Evolutionary conservation across 768 basidiomycete species (phyloP).

Genomic region (Favolaschia claudopus): DNA sequence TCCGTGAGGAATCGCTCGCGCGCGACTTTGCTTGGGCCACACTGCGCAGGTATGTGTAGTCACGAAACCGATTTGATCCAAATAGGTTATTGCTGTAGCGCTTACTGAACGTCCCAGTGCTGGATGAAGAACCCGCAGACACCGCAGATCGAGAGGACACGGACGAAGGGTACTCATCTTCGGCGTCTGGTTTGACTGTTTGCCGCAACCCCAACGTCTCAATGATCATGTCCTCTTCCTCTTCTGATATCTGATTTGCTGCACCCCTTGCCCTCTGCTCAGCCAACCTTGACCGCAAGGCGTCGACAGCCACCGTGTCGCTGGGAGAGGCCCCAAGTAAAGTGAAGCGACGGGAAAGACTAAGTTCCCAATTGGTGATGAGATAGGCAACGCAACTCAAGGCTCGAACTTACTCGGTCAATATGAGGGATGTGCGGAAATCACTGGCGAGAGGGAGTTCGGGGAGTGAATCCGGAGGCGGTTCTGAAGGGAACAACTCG

Average conservation of each 20-base stretch:
- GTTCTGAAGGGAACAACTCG: slow-evolving; percentile 34
- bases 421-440: slow-evolving; percentile 87
- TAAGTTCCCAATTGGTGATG: slow-evolving; percentile 40
- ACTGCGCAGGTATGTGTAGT: slow-evolving; percentile 74
- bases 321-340: slow-evolving; percentile 75
- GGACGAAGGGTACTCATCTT: slow-evolving; percentile 43
- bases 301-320: slow-evolving; percentile 69
- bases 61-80: slow-evolving; percentile 79
- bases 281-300: slow-evolving; percentile 71
- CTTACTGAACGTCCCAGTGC: slow-evolving; percentile 57
- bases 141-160: slow-evolving; percentile 38
- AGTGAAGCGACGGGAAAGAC: slow-evolving; percentile 84
- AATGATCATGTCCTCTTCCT: slow-evolving; percentile 86
- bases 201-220: slow-evolving; percentile 68
- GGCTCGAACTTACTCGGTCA: slow-evolving; percentile 74
- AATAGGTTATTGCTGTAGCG: slow-evolving; percentile 90
- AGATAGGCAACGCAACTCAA: slow-evolving; percentile 6
- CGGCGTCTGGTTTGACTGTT: slow-evolving; percentile 33
- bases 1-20: slow-evolving; percentile 37
- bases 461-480: slow-evolving; percentile 49
- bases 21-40: slow-evolving; percentile 53
- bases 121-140: slow-evolving; percentile 53
- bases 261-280: slow-evolving; percentile 78
- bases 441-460: slow-evolving; percentile 73
- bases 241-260: slow-evolving; percentile 75